Evolutionary conservation across 805 yeast species (phyloP).

Genomic region (Candida qinlingensis): DNA sequence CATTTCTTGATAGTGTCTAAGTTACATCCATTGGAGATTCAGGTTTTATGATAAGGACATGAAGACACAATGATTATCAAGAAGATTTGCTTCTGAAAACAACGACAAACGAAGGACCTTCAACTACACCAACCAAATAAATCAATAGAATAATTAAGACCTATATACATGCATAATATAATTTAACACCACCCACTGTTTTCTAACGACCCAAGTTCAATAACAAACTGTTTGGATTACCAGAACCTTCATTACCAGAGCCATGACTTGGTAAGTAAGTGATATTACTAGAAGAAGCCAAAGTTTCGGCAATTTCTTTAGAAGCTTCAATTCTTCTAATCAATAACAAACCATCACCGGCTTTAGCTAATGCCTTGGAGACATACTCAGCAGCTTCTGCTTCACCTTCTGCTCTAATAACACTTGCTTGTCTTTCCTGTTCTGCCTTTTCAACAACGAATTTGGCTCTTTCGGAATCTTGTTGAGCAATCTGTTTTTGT

Average conservation of each 20-base stretch:
- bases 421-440: slow-evolving; percentile 92
- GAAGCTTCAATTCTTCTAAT: slow-evolving; percentile 96
- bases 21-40: too few relatives aligned
- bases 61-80: too few relatives aligned
- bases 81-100: too few relatives aligned
- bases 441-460: slow-evolving; percentile 93
- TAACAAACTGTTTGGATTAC: slow-evolving; percentile 46
- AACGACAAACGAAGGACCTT: too few relatives aligned
- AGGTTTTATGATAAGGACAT: too few relatives aligned
- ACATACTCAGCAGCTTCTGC: slow-evolving; percentile 97
- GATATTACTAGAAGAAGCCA: slow-evolving; percentile 78
- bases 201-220: slow-evolving; percentile 63
- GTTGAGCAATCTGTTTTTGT: slow-evolving; percentile 98
- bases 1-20: too few relatives aligned
- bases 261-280: slow-evolving; percentile 74
- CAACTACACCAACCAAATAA: too few relatives aligned
- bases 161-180: not conserved
- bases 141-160: not conserved
- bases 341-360: slow-evolving; percentile 92
- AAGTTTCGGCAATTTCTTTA: slow-evolving; percentile 86
- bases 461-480: slow-evolving; percentile 96
- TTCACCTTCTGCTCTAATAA: slow-evolving; percentile 98
- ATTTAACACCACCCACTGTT: not conserved
- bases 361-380: slow-evolving; percentile 85
- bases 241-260: slow-evolving; percentile 30